Conservation (phyloP, 805 yeast genomes). For the Isabelozyma heimii region DNA sequence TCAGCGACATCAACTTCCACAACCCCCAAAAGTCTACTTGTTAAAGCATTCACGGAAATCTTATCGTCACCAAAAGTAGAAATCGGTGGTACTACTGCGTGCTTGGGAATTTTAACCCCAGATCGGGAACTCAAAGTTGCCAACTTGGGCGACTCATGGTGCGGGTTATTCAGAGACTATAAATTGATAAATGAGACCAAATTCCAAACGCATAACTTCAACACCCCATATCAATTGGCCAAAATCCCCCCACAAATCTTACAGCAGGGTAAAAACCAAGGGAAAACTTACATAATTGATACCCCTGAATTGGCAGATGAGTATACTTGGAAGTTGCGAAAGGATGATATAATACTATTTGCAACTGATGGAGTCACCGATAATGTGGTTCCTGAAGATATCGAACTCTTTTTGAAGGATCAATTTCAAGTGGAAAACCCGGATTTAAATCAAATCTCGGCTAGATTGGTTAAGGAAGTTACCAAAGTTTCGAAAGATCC, state of each 20-base stretch:
- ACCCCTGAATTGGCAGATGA: constrained; percentile 67
- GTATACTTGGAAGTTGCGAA: constrained; percentile 60
- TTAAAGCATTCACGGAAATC: constrained; percentile 54
- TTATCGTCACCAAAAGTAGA: constrained; percentile 55
- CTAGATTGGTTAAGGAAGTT: constrained; percentile 62
- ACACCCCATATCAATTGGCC: constrained; percentile 89
- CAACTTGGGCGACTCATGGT: constrained; percentile 94
- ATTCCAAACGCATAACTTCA: constrained; percentile 82
- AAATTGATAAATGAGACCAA: constrained; percentile 62
- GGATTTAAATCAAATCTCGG: constrained; percentile 49
- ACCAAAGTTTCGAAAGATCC: constrained; percentile 69
- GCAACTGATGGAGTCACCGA: constrained; percentile 96
- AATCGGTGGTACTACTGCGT: constrained; percentile 94
- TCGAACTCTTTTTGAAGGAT: constrained; percentile 65
- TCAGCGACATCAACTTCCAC: constrained; percentile 9
- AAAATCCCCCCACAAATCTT: constrained; percentile 68
- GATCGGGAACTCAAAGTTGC: constrained; percentile 61
- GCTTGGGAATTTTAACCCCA: constrained; percentile 69
- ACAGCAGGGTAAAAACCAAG: constrained; percentile 50
- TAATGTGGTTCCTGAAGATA: constrained; percentile 71
- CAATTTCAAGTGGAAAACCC: constrained; percentile 28
- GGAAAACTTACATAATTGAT: constrained; percentile 67
- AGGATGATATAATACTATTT: constrained; percentile 74
- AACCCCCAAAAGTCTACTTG: constrained; percentile 50
- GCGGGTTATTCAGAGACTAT: constrained; percentile 73